Conservation (phyloP, 257 asterid species). For the Dorcoceras hygrometricum region DNA sequence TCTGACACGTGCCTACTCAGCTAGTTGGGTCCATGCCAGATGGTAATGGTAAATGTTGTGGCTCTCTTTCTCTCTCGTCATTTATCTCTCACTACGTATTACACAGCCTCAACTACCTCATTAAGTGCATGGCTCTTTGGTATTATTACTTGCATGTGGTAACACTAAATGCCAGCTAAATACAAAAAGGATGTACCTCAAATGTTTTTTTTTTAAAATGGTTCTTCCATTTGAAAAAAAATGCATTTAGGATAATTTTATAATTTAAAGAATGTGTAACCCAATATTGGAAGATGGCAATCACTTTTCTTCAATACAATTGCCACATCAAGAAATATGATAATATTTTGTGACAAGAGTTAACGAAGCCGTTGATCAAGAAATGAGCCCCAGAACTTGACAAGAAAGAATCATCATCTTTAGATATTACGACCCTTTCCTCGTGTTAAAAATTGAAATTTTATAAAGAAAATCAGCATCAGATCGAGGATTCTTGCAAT, state of each 20-base stretch:
- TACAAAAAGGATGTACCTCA: conserved; percentile 14
- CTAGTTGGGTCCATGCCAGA: conserved; percentile 27
- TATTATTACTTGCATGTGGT: conserved; percentile 22
- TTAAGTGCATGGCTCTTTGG: conserved; percentile 29
- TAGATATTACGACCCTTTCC: not conserved
- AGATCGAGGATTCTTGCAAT: conserved; percentile 7
- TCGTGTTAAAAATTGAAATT: not conserved
- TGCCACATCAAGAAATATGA: conserved; percentile 22
- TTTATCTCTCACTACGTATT: conserved; percentile 19
- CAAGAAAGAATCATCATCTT: not conserved
- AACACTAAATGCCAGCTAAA: conserved; percentile 30
- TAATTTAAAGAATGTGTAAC: no score
- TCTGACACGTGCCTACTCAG: conserved; percentile 23
- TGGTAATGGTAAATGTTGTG: conserved; percentile 36
- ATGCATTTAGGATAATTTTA: no score
- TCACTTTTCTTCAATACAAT: not conserved
- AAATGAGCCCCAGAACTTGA: not conserved
- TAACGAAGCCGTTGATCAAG: conserved; percentile 14
- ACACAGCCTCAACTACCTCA: conserved; percentile 47
- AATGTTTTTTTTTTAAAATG: no score
- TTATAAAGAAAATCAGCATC: conserved; percentile 23
- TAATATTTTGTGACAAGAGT: not conserved
- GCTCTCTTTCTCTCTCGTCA: conserved; percentile 23
- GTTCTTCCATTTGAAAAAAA: no score
- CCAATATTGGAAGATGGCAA: no score